Evolutionary conservation across 192 early-diverging fungal species (phyloP).

Genomic region (Glomus cerebriforme): DNA sequence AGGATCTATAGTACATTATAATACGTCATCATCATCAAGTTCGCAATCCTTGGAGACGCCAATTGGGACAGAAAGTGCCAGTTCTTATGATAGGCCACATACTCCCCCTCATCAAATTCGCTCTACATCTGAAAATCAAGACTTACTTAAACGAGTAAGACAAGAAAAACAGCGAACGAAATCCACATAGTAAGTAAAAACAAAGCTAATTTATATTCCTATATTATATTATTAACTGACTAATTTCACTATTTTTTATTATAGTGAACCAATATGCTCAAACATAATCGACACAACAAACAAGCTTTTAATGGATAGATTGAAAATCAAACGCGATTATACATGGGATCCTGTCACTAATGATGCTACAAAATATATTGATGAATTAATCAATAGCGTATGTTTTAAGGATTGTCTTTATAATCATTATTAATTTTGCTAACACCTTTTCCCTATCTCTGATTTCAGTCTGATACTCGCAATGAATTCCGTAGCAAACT

Average conservation of each 20-base stretch:
- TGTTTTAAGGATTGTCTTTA: constrained; percentile 4
- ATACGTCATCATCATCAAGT: too few species aligned
- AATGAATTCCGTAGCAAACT: not conserved
- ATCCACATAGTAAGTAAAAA: constrained; percentile 21
- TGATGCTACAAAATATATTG: not conserved
- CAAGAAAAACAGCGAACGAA: constrained; percentile 9
- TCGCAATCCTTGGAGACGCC: too few species aligned
- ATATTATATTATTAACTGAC: constrained; percentile 16
- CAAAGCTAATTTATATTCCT: constrained; percentile 1
- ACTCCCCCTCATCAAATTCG: constrained; percentile 1
- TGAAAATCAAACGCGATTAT: too few species aligned
- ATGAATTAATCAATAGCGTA: constrained; percentile 9
- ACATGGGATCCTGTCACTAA: too few species aligned
- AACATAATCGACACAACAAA: too few species aligned
- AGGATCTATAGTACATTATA: too few species aligned
- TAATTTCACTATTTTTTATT: too few species aligned
- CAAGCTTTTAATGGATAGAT: too few species aligned
- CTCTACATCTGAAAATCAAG: constrained; percentile 8
- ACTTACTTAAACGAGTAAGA: constrained; percentile 18
- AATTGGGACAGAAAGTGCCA: not conserved
- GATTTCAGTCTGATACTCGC: constrained; percentile 14
- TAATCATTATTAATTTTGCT: too few species aligned
- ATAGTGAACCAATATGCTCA: too few species aligned
- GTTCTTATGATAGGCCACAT: not conserved
- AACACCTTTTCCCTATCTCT: not conserved